Conservation (phyloP, 2,329 filamentous ascomycete genomes). For the Tolypocladium amazonense region DNA sequence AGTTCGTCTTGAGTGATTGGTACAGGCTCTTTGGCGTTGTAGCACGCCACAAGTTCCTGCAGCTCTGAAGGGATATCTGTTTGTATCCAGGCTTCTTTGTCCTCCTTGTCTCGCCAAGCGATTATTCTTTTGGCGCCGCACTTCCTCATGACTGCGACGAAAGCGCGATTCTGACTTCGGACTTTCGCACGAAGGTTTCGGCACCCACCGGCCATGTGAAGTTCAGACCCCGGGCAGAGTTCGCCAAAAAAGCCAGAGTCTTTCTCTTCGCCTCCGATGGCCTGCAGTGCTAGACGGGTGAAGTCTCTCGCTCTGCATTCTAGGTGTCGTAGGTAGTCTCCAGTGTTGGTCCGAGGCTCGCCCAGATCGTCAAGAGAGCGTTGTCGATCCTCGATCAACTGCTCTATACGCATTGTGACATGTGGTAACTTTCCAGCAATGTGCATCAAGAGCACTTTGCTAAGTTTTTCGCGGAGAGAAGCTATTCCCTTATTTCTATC, state of each 20-base stretch:
- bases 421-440: slow-evolving; percentile 2
- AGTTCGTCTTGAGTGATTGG: background rate
- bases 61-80: background rate
- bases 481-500: slow-evolving; percentile 2
- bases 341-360: background rate
- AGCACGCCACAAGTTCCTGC: background rate
- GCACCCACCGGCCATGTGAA: background rate
- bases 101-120: background rate
- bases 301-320: background rate
- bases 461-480: slow-evolving; percentile 4
- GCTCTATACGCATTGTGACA: slow-evolving; percentile 3
- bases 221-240: background rate
- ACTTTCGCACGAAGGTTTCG: background rate
- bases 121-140: background rate
- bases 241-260: background rate
- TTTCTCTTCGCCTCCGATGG: background rate
- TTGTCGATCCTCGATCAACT: background rate
- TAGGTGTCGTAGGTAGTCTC: background rate
- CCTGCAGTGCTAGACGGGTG: background rate
- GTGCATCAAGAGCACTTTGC: slow-evolving; percentile 3
- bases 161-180: background rate
- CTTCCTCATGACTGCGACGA: background rate
- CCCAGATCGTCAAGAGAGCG: background rate
- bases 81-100: background rate
- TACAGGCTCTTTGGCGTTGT: background rate